Conservation (phyloP, 2,329 filamentous ascomycete genomes). For the Teratosphaeria epicoccoides region DNA sequence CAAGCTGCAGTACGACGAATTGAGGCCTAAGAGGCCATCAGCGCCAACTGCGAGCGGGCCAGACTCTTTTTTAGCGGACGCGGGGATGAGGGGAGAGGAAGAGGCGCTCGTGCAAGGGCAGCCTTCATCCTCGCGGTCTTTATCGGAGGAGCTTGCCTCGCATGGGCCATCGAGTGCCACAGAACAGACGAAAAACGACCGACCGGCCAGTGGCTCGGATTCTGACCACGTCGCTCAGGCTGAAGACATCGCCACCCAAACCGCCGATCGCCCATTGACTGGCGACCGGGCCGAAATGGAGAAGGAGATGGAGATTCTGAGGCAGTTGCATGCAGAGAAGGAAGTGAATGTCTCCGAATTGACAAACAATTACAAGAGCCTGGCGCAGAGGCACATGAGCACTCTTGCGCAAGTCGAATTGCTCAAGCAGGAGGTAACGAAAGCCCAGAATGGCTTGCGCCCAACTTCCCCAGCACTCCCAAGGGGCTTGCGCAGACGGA, state of each 20-base stretch:
- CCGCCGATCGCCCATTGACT: neutral
- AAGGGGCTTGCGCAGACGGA: slow-evolving; percentile 49
- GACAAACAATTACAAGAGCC: slow-evolving; percentile 66
- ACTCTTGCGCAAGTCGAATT: slow-evolving; percentile 80
- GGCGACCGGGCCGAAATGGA: slow-evolving; percentile 30
- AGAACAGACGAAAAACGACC: slow-evolving; percentile 10
- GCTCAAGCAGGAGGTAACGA: slow-evolving; percentile 75
- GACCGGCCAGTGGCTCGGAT: slow-evolving; percentile 6
- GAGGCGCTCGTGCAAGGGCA: slow-evolving; percentile 44
- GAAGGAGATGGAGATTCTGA: slow-evolving; percentile 62
- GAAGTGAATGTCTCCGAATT: slow-evolving; percentile 64
- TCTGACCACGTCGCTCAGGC: slow-evolving; percentile 5
- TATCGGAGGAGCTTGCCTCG: slow-evolving; percentile 88
- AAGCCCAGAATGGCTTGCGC: slow-evolving; percentile 36
- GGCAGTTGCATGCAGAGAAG: slow-evolving; percentile 61
- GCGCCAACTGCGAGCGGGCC: slow-evolving; percentile 49
- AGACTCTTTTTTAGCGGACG: slow-evolving; percentile 75
- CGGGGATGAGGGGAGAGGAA: slow-evolving; percentile 60
- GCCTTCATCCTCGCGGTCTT: slow-evolving; percentile 73
- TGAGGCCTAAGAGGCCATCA: slow-evolving; percentile 61
- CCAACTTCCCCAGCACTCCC: slow-evolving; percentile 17
- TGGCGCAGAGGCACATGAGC: slow-evolving; percentile 72
- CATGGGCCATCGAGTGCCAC: slow-evolving; percentile 59
- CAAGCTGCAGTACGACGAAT: slow-evolving; percentile 61
- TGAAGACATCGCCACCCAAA: slow-evolving; percentile 1